phyloP scores from a whole-genome alignment of 2,329 filamentous ascomycete species.

The Pyricularia sp. region DNA sequence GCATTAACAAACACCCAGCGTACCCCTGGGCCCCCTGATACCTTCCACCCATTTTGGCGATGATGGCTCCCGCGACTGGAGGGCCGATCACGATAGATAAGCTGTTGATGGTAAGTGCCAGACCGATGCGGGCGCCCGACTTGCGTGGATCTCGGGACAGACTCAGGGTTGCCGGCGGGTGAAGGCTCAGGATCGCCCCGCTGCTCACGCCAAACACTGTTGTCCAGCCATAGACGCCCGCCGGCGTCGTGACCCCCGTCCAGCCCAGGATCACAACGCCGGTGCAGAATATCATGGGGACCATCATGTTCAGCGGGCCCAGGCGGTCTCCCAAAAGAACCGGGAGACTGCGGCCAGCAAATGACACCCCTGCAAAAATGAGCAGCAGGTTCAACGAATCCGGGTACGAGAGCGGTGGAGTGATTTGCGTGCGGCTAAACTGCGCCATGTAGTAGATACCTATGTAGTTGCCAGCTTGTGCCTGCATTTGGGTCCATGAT shows the following conservation, averaged over 20 bases:
- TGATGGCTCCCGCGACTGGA: conserved; percentile 38
- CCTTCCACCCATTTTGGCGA: conserved; percentile 27
- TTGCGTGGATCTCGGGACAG: conserved; percentile 39
- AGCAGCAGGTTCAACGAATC: conserved; percentile 37
- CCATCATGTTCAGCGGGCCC: conserved; percentile 38
- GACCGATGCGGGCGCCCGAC: conserved; percentile 41
- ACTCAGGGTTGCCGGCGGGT: conserved; percentile 35
- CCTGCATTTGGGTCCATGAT: background rate
- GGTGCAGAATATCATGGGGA: conserved; percentile 25
- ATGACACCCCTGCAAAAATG: conserved; percentile 38
- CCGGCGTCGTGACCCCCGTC: conserved; percentile 28
- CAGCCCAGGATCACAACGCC: conserved; percentile 28
- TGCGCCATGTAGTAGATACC: conserved; percentile 29
- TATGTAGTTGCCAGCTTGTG: conserved; percentile 25
- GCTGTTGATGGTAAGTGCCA: conserved; percentile 35
- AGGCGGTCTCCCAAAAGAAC: conserved; percentile 32
- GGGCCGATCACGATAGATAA: conserved; percentile 40
- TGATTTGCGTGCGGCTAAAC: conserved; percentile 16
- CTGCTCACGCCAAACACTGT: conserved; percentile 36
- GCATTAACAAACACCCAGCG: conserved; percentile 28
- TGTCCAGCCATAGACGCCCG: conserved; percentile 35
- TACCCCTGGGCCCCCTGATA: conserved; percentile 40
- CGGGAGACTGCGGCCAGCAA: conserved; percentile 33
- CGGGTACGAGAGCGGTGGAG: conserved; percentile 6
- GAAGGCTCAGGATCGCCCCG: conserved; percentile 36